Evolutionary conservation across 1,139 yeast genomes (phyloP).

Genomic region (Blastobotrys capitulatus): DNA sequence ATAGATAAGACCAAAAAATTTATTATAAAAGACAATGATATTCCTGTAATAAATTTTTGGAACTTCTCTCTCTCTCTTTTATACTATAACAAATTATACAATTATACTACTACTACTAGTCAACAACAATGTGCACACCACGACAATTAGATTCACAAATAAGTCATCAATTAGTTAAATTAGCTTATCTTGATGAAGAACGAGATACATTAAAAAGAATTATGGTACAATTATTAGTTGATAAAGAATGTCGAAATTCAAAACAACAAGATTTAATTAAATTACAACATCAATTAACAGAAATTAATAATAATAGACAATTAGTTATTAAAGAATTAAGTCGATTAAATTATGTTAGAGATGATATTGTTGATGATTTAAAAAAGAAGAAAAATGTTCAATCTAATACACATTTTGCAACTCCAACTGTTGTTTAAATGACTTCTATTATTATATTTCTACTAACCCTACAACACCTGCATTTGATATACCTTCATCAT

Average conservation of each 20-base stretch:
- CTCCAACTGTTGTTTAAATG: neutral
- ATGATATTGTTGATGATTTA: neutral
- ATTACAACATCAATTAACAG: neutral
- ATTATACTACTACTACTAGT: too few relatives aligned
- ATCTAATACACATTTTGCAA: neutral
- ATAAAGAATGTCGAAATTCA: neutral
- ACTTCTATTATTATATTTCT: too few relatives aligned
- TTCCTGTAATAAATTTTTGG: too few relatives aligned
- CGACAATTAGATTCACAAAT: slow-evolving; percentile 1
- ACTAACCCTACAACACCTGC: too few relatives aligned
- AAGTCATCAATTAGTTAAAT: slow-evolving; percentile 1
- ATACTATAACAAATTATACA: too few relatives aligned
- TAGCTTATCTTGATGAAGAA: slow-evolving; percentile 7
- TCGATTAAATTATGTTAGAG: slow-evolving; percentile 1
- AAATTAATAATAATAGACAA: neutral
- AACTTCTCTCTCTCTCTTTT: too few relatives aligned
- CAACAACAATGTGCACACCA: slow-evolving; percentile 1
- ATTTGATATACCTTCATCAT: too few relatives aligned
- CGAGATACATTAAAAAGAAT: slow-evolving; percentile 4
- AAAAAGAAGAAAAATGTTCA: neutral
- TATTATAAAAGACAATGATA: too few relatives aligned
- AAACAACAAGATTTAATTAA: neutral
- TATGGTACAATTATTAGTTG: slow-evolving; percentile 1
- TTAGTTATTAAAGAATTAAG: slow-evolving; percentile 1
- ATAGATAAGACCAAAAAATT: too few relatives aligned